Evolutionary conservation across 2,329 filamentous ascomycete species (phyloP), one percentile per base, ranked within the genome.

Genomic region (Didymella keratinophila): DNA sequence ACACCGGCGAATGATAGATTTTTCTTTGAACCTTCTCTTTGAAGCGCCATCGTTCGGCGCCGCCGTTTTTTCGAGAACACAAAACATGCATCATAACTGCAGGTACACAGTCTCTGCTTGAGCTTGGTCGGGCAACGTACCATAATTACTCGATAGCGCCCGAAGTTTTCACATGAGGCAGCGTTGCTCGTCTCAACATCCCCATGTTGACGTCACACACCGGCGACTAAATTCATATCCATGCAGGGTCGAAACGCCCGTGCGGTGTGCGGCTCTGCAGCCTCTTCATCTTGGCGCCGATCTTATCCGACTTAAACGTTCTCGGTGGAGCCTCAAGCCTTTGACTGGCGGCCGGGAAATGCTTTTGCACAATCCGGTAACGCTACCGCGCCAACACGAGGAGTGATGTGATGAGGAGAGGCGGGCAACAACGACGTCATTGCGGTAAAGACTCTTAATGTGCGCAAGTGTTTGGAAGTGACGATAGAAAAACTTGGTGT

Each of bases 191-290:
- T 63, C 64, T 68, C 68, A 69, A 69, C 66, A 68, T 58, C 41
- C 39, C 50, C 49, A 56, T 56, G 41, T 52, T 65, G 62, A 71
- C 66, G 67, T 69, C 68, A 70, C 47, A 45, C 23, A 39, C 30
- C 61, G 55, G 60, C 62, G 42, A 56, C 46, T 57, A 58, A 54
- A 36, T 14, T 32, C 37, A 36, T 32, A 50, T 47, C 59, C 58
- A 65, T 69, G 65, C 67, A 68, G 65, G 63, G 60, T 61, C 65
- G 58, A 58, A 60, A 63, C 58, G 61, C 55, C 65, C 63, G 66
- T 68, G 66, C 63, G n/a, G 45, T 58, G 54, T 69, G 67, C 60
- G 68, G 68, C 66, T 71, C 67, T 69, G 65, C 68, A 69, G 58
- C 65, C 64, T 70, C 61, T 70, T 63, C 61, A 56, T 20, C 65